phyloP scores from a whole-genome alignment of 176 grass and related monocot genomes.

The Saccharum officinarum region DNA sequence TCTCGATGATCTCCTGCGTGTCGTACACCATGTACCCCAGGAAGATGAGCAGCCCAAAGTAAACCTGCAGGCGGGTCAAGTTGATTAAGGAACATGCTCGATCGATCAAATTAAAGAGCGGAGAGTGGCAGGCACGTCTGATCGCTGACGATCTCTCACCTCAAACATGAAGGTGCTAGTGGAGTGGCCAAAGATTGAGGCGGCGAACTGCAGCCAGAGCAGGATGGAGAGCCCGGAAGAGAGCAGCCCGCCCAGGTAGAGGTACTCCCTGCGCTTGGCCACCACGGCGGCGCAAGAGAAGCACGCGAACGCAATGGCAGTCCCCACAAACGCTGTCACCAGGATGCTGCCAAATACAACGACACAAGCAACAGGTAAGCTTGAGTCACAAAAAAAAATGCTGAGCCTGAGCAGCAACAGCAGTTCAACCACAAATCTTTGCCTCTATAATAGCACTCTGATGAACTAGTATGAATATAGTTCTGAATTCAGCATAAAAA shows the following conservation, averaged over 20 bases:
- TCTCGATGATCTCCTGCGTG: constrained; percentile 98
- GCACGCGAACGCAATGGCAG: constrained; percentile 86
- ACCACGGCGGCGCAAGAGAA: constrained; percentile 80
- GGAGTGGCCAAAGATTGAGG: constrained; percentile 77
- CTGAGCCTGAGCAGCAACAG: background rate
- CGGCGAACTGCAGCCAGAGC: constrained; percentile 79
- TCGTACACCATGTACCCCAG: constrained; percentile 86
- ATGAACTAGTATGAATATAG: background rate
- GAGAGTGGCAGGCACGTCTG: background rate
- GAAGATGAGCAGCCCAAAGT: constrained; percentile 84
- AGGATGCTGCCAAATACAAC: constrained; percentile 89
- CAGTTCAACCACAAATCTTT: background rate
- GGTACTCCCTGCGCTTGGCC: constrained; percentile 83
- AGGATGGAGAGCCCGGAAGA: constrained; percentile 85
- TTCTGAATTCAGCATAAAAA: background rate
- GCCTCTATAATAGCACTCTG: background rate
- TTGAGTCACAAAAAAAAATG: too few relatives aligned
- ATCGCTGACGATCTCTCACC: constrained; percentile 38
- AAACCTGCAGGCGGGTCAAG: constrained; percentile 49
- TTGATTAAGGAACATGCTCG: too few relatives aligned
- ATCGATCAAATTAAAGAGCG: too few relatives aligned
- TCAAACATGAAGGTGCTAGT: constrained; percentile 68
- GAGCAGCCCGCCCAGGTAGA: constrained; percentile 89
- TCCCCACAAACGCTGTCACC: constrained; percentile 79
- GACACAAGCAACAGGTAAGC: background rate